These are phyloP conservation scores for Solanum ahanhuiri DNA, from an alignment of 257 asterid species.

Conservation along the genomic window DNA sequence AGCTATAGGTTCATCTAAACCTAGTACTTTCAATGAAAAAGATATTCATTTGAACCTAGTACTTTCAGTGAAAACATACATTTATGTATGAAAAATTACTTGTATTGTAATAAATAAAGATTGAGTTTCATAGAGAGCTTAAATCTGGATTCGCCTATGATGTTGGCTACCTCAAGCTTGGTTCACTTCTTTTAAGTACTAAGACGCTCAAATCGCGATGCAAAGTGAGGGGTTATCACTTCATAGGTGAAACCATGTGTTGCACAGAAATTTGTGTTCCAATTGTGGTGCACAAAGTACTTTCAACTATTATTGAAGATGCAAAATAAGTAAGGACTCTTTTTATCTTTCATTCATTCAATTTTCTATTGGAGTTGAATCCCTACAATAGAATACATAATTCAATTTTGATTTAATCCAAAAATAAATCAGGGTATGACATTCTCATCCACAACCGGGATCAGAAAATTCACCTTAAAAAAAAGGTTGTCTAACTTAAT, in stretches of 20 bases:
- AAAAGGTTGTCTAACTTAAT: background rate
- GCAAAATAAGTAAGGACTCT: background rate
- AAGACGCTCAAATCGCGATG: background rate
- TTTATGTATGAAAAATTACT: no score
- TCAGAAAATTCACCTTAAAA: background rate
- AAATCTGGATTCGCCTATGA: background rate
- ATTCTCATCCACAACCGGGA: background rate
- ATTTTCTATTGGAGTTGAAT: background rate
- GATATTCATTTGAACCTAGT: background rate
- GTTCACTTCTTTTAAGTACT: no score
- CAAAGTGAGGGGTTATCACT: background rate
- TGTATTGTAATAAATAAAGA: background rate
- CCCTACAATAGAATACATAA: background rate
- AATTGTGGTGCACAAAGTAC: background rate
- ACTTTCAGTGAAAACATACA: background rate
- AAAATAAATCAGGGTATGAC: background rate
- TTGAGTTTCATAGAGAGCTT: background rate
- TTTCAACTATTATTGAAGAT: background rate
- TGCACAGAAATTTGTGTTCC: background rate
- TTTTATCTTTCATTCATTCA: background rate
- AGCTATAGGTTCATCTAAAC: background rate
- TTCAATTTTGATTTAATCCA: background rate
- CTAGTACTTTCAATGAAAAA: no score
- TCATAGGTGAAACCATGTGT: background rate
- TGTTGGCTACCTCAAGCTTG: background rate